Base-by-base conservation (phyloP, 2,329 filamentous ascomycete genomes). In the Hypoxylon sp. region DNA sequence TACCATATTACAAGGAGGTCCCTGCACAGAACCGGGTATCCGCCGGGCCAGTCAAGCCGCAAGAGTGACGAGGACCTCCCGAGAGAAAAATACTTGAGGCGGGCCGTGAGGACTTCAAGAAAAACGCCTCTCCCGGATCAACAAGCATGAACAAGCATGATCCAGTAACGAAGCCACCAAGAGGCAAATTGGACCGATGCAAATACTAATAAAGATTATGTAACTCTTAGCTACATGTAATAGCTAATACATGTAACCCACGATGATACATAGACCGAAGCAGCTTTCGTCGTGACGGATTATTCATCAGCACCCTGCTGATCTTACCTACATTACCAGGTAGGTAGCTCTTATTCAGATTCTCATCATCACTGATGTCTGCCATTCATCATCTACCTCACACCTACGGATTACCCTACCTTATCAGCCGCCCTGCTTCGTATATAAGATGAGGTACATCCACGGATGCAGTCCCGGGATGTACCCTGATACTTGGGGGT, bases 31-130 rank as follows among this genome's bases (percentile, higher is more conserved):
- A 26, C 44, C 48, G 50, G 48, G 49, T 58, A 58, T 35, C 59
- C 59, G 56, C 57, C 50, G 40, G 43, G 23, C 40, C 49, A 46
- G 46, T 42, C 54, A 62, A 56, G 61, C 61, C 61, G 57, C 52
- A 52, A 59, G 47, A 51, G 37, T 48, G 43, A 51, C 57, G 51
- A 60, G 38, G 27, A 31, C 4, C 35, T 56, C 48, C 48, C 44
- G 49, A 51, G 19, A 35, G 25, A 44, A 51, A 55, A 51, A 50
- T 30, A 17, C 13, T 20, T 35, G 16, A 45, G 37, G 55, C 57
- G 41, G 54, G 32, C 51, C 55, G 51, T 52, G 54, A 60, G 45
- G 53, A 43, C 57, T 58, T 60, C 51, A 57, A 52, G 55, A 55
- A 49, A 43, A 40, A 48, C 30, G 50, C 25, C 47, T 50, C 47